Evolutionary conservation across 768 basidiomycete species (phyloP).

Genomic region (Imleria badia): DNA sequence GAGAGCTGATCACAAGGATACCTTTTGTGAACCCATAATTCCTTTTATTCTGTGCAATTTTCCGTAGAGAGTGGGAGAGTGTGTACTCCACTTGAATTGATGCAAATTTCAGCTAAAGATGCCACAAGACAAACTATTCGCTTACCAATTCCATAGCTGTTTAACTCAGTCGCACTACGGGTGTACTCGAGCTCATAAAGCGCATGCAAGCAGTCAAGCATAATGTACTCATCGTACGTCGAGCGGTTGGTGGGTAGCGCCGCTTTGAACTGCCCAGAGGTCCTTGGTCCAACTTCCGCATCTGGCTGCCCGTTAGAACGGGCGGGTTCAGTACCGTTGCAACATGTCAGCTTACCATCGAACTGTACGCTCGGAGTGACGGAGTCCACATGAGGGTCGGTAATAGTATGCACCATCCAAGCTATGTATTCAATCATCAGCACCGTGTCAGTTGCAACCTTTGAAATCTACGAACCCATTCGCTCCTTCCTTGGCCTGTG

Average conservation of each 20-base stretch:
- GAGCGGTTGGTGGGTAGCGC: constrained; percentile 8
- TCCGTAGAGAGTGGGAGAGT: no score
- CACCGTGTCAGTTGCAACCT: neutral
- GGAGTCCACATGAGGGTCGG: constrained; percentile 34
- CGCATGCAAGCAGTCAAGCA: constrained; percentile 30
- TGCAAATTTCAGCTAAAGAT: neutral
- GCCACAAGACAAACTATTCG: neutral
- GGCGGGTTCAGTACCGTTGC: constrained; percentile 9
- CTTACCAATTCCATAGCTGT: no score
- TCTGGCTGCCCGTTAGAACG: constrained; percentile 17
- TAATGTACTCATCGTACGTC: constrained; percentile 30
- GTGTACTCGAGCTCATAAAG: constrained; percentile 23
- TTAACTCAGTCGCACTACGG: constrained; percentile 9
- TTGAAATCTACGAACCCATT: constrained; percentile 22
- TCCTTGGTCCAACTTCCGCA: constrained; percentile 19
- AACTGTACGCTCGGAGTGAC: constrained; percentile 36
- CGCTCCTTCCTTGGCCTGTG: constrained; percentile 29
- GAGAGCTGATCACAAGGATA: no score
- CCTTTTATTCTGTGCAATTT: no score
- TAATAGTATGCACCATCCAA: constrained; percentile 34
- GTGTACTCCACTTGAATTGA: constrained; percentile 33
- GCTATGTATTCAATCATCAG: constrained; percentile 18
- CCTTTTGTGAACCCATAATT: no score
- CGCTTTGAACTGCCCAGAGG: constrained; percentile 9
- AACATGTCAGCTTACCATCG: constrained; percentile 21